A percentile compares a stretch with the other conserved stretches of the same genome.
Evolutionary conservation across 140 eudicot species (phyloP).

Genomic region (Oenanthe javanica): DNA sequence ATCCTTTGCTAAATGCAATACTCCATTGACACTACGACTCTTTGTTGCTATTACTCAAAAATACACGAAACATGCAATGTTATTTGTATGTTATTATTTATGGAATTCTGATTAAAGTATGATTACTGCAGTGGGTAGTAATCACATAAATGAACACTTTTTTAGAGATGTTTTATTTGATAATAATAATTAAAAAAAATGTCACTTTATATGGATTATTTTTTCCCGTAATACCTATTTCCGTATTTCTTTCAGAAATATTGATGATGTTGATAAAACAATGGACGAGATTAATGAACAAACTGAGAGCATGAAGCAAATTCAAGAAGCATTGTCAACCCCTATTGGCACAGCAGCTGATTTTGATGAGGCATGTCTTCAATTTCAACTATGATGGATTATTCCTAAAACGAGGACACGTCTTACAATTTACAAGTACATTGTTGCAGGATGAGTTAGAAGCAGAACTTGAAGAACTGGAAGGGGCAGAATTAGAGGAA

Average conservation of each 20-base stretch:
- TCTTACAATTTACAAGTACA: not conserved
- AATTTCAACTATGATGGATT: not conserved
- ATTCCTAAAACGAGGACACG: not conserved
- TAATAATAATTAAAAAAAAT: not conserved
- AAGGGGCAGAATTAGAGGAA: slow-evolving; percentile 19
- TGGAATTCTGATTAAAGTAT: not conserved
- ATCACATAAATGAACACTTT: not conserved
- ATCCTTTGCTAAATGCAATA: too few relatives aligned
- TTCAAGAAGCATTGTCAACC: slow-evolving; percentile 18
- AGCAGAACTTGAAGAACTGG: slow-evolving; percentile 21
- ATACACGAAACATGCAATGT: not conserved
- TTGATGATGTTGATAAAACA: slow-evolving; percentile 34
- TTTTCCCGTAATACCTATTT: not conserved
- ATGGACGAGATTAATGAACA: slow-evolving; percentile 33
- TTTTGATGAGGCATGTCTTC: slow-evolving; percentile 10
- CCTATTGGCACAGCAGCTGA: slow-evolving; percentile 12
- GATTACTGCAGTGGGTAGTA: not conserved
- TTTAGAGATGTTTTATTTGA: not conserved
- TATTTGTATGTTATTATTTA: not conserved
- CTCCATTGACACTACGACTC: too few relatives aligned
- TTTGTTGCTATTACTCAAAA: too few relatives aligned
- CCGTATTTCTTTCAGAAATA: slow-evolving; percentile 17
- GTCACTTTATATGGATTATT: not conserved
- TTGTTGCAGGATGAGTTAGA: slow-evolving; percentile 15
- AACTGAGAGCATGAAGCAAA: slow-evolving; percentile 20